Conservation (phyloP, 2,329 filamentous ascomycete genomes). For the Claviceps purpurea region DNA sequence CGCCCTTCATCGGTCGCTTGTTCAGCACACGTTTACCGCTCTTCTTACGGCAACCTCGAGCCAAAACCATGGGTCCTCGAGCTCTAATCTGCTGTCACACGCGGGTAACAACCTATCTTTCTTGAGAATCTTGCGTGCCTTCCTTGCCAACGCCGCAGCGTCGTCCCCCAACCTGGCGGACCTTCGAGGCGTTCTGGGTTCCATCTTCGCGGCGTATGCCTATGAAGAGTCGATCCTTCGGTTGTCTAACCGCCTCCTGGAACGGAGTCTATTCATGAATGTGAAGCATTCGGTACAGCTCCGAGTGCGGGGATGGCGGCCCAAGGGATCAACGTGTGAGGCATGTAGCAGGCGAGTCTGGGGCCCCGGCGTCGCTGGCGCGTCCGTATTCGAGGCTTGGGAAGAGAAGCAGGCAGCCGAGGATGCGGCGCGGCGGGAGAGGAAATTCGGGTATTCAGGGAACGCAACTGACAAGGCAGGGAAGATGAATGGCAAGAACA, state of each 20-base stretch:
- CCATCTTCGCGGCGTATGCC: conserved; percentile 89
- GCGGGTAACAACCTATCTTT: conserved; percentile 58
- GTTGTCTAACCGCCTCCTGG: conserved; percentile 74
- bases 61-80: conserved; percentile 20
- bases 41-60: conserved; percentile 63
- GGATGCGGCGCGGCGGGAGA: conserved; percentile 29
- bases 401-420: conserved; percentile 45
- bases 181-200: conserved; percentile 68
- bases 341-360: conserved; percentile 71
- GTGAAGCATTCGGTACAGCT: conserved; percentile 63
- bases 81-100: conserved; percentile 22
- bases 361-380: conserved; percentile 67
- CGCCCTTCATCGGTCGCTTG: conserved; percentile 57
- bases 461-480: conserved; percentile 24
- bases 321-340: conserved; percentile 76
- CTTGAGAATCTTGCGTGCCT: conserved; percentile 75
- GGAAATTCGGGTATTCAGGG: conserved; percentile 22
- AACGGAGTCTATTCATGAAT: conserved; percentile 76
- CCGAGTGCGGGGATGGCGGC: conserved; percentile 78
- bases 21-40: conserved; percentile 84
- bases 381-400: conserved; percentile 71
- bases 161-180: conserved; percentile 79
- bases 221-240: conserved; percentile 85
- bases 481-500: conserved; percentile 22
- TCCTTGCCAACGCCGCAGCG: conserved; percentile 68